A percentile compares a stretch with the other conserved stretches of the same genome.
Conservation (phyloP, 768 basidiomycete genomes). For the Gautieria morchelliformis region DNA sequence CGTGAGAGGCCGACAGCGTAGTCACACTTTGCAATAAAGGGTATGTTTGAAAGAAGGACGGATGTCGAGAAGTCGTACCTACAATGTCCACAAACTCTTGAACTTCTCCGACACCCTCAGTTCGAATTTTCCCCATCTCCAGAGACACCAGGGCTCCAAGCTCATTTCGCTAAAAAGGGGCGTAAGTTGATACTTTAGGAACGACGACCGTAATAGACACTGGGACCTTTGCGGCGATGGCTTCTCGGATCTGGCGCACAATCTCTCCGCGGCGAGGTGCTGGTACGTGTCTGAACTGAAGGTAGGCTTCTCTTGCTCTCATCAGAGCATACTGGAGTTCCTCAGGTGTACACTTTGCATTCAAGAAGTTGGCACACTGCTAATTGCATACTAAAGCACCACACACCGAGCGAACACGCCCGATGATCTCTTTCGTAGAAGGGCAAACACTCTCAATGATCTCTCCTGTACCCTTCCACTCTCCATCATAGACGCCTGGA, state of each 20-base stretch:
- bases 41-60: not conserved
- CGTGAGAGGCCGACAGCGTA: constrained; percentile 88
- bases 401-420: constrained; percentile 59
- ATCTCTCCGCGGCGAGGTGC: constrained; percentile 86
- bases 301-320: constrained; percentile 66
- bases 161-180: constrained; percentile 48
- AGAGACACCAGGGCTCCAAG: constrained; percentile 78
- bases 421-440: constrained; percentile 79
- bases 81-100: constrained; percentile 95
- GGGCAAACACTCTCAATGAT: constrained; percentile 67
- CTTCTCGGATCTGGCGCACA: constrained; percentile 78
- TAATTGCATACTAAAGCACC: not conserved
- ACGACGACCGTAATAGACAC: not conserved
- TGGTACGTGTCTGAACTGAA: constrained; percentile 62
- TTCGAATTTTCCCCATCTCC: constrained; percentile 86
- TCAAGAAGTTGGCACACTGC: not conserved
- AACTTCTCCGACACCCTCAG: constrained; percentile 88
- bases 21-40: constrained; percentile 54
- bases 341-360: constrained; percentile 48
- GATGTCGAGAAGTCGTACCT: constrained; percentile 21
- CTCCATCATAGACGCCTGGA: constrained; percentile 72
- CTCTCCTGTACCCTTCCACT: constrained; percentile 71
- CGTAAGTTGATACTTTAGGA: not conserved
- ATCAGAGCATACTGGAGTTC: constrained; percentile 65
- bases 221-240: constrained; percentile 63